Base-by-base conservation (phyloP, 768 basidiomycete genomes). In the Suillus subalutaceus region DNA sequence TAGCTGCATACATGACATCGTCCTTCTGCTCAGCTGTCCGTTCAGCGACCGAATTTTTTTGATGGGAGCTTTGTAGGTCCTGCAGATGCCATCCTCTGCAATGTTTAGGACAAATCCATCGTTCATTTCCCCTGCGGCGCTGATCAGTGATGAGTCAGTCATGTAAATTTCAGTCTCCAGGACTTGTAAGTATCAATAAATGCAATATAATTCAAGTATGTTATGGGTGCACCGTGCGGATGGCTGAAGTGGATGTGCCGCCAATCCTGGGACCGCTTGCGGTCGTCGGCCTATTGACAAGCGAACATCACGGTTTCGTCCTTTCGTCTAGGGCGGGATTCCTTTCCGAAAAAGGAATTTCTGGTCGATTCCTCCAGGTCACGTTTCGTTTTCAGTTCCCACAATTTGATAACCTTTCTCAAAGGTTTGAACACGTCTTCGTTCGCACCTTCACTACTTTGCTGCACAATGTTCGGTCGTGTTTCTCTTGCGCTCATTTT, bases 101-200 rank as follows among this genome's bases (percentile, higher is more conserved):
- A 94, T 82, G 74, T 94, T 93, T 66, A 94, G 84, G 43, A 94
- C 84, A 59, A 94, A 83, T 60, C 82, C 90, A 76, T 91, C 89
- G 78, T 92, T 90, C 89, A 90, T 90, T 23, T 40, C 35, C 32
- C 37, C 26, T 38, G n/a, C 35, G 8, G 62, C 16, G 23, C 26
- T 65, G 52, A 55, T 41, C n/a, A n/a, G n/a, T n/a, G n/a, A n/a
- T n/a, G n/a, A n/a, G 8, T 13, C 40, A 41, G 15, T 41, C 23
- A 6, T 59, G 13, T 41, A 56, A 56, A n/a, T 37, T 35, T n/a
- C 35, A 37, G 35, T 35, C 35, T 35, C n/a, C n/a, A n/a, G n/a
- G n/a, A n/a, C n/a, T n/a, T n/a, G n/a, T n/a, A n/a, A n/a, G n/a
- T n/a, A n/a, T n/a, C n/a, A n/a, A n/a, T n/a, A n/a, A n/a, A n/a